phyloP scores from a whole-genome alignment of 257 asterid genomes.

The Ilex asprella region DNA sequence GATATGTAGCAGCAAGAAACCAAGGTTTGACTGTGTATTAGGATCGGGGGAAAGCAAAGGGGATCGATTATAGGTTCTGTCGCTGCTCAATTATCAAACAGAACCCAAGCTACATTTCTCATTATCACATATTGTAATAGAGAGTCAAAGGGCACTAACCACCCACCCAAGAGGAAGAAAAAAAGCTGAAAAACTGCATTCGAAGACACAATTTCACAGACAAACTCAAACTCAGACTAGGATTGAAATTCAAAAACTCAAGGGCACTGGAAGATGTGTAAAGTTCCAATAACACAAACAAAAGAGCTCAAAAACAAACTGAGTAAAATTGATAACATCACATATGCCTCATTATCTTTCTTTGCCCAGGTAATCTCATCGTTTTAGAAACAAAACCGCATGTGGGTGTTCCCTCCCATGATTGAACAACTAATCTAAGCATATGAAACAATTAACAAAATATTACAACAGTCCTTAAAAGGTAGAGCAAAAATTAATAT shows the following conservation, averaged over 20 bases:
- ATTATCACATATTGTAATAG: constrained; percentile 2
- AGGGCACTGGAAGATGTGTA: constrained; percentile 4
- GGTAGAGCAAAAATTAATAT: constrained; percentile 22
- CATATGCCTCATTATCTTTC: constrained; percentile 26
- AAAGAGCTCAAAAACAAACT: constrained; percentile 3
- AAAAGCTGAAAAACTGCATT: not conserved
- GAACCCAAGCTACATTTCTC: not conserved
- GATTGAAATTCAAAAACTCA: constrained; percentile 9
- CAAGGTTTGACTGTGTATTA: not conserved
- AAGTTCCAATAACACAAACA: not conserved
- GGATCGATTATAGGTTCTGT: too few relatives aligned
- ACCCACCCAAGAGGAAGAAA: not conserved
- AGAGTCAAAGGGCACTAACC: constrained; percentile 11
- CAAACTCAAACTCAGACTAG: constrained; percentile 4
- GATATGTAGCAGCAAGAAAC: not conserved
- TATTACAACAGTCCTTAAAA: constrained; percentile 13
- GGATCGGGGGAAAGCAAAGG: not conserved
- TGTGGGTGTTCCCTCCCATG: constrained; percentile 18
- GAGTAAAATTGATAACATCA: constrained; percentile 19
- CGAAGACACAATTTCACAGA: constrained; percentile 1
- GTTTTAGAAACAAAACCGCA: constrained; percentile 19
- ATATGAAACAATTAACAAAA: constrained; percentile 19
- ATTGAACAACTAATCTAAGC: constrained; percentile 28
- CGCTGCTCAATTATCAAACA: not conserved
- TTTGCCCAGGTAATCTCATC: constrained; percentile 23